Conservation (phyloP, 192 early-diverging fungal genomes). For the Helicostylum pulchrum region DNA sequence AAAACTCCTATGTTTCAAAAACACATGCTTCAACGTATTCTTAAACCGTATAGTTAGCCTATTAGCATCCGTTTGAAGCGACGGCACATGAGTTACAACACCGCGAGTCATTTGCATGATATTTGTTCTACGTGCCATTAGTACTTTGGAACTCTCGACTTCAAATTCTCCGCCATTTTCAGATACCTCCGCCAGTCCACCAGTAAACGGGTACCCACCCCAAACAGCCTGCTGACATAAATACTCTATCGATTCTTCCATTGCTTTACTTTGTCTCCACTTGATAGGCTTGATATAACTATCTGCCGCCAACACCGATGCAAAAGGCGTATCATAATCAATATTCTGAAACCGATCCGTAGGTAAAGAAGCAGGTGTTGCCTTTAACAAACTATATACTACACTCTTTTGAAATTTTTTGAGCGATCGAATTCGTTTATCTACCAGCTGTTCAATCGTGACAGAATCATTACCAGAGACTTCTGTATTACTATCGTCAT, state of each 20-base stretch:
- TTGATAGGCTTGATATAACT: conserved; percentile 12
- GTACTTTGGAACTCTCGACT: conserved; percentile 38
- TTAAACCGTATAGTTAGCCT: conserved; percentile 18
- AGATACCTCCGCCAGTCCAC: conserved; percentile 38
- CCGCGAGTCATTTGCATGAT: conserved; percentile 32
- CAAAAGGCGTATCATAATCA: conserved; percentile 28
- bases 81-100: conserved; percentile 21
- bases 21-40: conserved; percentile 12
- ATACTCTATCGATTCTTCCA: conserved; percentile 31
- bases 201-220: conserved; percentile 47
- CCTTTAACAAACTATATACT: background rate
- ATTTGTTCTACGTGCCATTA: conserved; percentile 39
- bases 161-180: conserved; percentile 41
- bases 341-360: background rate
- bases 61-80: conserved; percentile 9
- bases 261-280: conserved; percentile 38
- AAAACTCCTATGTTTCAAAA: background rate
- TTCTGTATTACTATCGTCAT: background rate
- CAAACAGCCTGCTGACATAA: conserved; percentile 43
- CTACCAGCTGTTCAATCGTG: background rate
- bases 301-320: background rate
- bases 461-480: background rate
- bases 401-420: conserved; percentile 8
- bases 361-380: background rate
- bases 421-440: background rate